Evolutionary conservation across 1,284 basidiomycete species (phyloP), one percentile per base, ranked within the genome.

Genomic region (Puccinia coronata): DNA sequence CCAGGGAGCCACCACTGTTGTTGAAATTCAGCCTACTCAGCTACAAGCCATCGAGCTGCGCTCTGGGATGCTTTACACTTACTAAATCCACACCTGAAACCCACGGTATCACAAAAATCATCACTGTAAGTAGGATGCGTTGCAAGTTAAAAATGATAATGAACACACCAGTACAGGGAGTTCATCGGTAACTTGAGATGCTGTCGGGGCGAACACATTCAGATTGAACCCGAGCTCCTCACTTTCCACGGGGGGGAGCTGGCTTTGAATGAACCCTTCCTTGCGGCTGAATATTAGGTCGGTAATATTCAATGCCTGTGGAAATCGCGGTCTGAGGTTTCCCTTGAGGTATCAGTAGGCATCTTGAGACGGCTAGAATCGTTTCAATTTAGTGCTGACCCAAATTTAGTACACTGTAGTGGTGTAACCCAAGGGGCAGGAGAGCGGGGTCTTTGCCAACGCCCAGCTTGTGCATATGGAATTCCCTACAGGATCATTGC

Each of bases 11-110:
- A 36, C 78, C 78, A 63, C 78, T 80, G 41, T 41, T 20, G 51
- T 53, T 51, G 47, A 25, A 39, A 70, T 20, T 36, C 14, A 47
- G 14, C 36, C 25, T 8, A 63, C 0, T n/a, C 16, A 69, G 28
- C 5, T 9, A 59, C 28, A 31, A 57, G 5, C 11, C 41, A 43
- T 12, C 36, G 6, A 25, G 2, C 12, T 73, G 31, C 18, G 47
- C n/a, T 55, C 55, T 49, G 11, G 25, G 51, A 49, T 4, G 47
- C 3, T 43, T 41, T 47, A 1, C 23, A 72, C 69, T 71, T 34
- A 80, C 78, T 80, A 63, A 28, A 80, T 80, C 78, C 78, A 80
- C 39, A 80, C 78, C 78, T 80, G 39, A 41, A 43, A 20, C 31
- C n/a, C 34, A 51, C 11, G 39, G 9, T 16, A 28, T 20, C 36